Evolutionary conservation across 805 yeast genomes (phyloP).

Genomic region (Starmerella potacharoeniae): DNA sequence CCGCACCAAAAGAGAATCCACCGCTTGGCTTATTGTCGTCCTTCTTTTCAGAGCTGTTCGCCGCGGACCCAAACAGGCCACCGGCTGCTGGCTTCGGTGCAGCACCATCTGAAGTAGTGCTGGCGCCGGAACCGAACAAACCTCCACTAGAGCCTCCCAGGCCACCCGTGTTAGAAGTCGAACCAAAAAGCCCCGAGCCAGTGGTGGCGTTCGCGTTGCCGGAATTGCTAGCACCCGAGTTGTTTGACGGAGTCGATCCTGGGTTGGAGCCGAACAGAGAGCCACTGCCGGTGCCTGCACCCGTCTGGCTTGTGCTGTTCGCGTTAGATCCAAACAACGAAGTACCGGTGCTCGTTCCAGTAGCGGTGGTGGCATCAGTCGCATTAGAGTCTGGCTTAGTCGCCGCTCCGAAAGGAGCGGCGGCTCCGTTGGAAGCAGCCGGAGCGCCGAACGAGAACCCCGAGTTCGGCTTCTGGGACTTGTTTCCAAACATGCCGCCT

Average conservation of each 20-base stretch:
- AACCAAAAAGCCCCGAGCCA: slow-evolving; percentile 1
- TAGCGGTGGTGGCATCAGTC: not conserved
- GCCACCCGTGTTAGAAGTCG: not conserved
- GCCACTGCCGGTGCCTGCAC: slow-evolving; percentile 5
- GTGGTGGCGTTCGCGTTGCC: not conserved
- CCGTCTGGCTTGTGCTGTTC: not conserved
- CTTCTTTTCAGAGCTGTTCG: slow-evolving; percentile 1
- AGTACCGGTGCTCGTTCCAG: not conserved
- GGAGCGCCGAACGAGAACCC: not conserved
- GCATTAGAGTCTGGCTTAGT: not conserved
- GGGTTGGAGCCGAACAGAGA: slow-evolving; percentile 3
- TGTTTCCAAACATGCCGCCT: slow-evolving; percentile 8
- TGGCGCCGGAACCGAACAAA: not conserved
- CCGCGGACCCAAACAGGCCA: slow-evolving; percentile 15
- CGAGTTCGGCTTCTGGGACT: not conserved
- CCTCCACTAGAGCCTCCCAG: not conserved
- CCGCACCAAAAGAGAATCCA: slow-evolving; percentile 13
- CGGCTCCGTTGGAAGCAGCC: not conserved
- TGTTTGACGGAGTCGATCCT: not conserved
- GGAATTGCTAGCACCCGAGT: not conserved
- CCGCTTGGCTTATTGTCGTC: slow-evolving; percentile 12
- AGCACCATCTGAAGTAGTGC: not conserved
- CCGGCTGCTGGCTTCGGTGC: slow-evolving; percentile 8
- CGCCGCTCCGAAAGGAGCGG: not conserved
- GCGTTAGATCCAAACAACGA: slow-evolving; percentile 1